Evolutionary conservation across 495 filamentous ascomycete genomes (phyloP), one percentile per base, ranked within the genome.

Genomic region (Trichoderma asperelloides): DNA sequence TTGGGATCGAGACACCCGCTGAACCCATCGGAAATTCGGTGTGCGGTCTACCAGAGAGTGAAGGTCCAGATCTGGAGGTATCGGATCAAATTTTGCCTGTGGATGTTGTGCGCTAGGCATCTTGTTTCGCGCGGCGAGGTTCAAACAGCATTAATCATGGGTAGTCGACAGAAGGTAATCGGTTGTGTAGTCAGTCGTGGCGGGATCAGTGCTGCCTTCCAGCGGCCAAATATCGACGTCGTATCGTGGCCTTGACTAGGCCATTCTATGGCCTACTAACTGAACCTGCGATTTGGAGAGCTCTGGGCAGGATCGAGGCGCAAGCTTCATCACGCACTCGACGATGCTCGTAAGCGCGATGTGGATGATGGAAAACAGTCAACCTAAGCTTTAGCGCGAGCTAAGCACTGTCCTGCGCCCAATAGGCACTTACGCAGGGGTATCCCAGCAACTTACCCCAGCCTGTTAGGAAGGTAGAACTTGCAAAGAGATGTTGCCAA

Each of bases 1-100:
- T 72, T 90, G 85, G 11, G 92, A 84, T 51, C 84, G 90, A 15
- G 86, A 86, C 57, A 97, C 88, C 27, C 91, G 86, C 12, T 84
- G 81, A 2, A 89, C 93, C 80, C 87, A 92, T 70, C 91, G 84
- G 74, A 98, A 96, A 68, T 93, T 95, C n/a, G 85, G 81, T 0
- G 87, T 89, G 23, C 85, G 81, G 49, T 93, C 85, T 33, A 97
- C 91, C 3, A 97, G 80, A 0, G 79, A 74, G 40, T 84, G 73
- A 13, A 97, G 78, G 70, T 97, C 87, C 66, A 98, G 85, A 69
- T 92, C 84, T 1, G 93, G 92, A 0, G 92, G 81, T 47, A 98
- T 89, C 1, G 94, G 91, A 70, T 91, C 88, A 74, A 98, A 97
- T 67, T 81, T 80, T n/a, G 84, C 85, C 70, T 84, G 83, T 16